phyloP scores from a whole-genome alignment of 192 early-diverging fungal species.

The Umbelopsis isabellina region DNA sequence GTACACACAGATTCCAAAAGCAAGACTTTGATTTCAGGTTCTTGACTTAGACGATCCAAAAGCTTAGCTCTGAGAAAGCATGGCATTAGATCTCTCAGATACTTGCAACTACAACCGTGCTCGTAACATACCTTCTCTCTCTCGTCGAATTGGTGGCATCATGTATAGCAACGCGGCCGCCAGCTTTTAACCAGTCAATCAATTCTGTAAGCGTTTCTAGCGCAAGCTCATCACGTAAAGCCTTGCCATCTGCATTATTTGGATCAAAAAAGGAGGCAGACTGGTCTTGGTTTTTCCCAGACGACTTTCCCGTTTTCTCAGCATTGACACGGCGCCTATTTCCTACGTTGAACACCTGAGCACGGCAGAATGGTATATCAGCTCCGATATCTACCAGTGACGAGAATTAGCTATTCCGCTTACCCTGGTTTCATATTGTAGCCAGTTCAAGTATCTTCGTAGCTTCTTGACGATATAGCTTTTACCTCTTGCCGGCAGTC shows the following conservation, averaged over 20 bases:
- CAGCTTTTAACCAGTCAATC: slow-evolving; percentile 85
- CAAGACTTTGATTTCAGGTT: slow-evolving; percentile 69
- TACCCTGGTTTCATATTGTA: slow-evolving; percentile 80
- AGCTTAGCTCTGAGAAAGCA: slow-evolving; percentile 31
- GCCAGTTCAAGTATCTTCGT: slow-evolving; percentile 83
- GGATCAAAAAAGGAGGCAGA: slow-evolving; percentile 94
- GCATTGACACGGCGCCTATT: slow-evolving; percentile 82
- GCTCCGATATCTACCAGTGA: not conserved
- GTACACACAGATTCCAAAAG: slow-evolving; percentile 90
- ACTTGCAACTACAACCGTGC: no score
- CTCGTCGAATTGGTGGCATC: slow-evolving; percentile 97
- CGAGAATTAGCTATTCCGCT: not conserved
- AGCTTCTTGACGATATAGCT: slow-evolving; percentile 96
- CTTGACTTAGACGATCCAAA: slow-evolving; percentile 58
- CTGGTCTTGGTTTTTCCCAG: slow-evolving; percentile 55
- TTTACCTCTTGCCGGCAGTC: slow-evolving; percentile 95
- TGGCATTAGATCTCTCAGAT: no score
- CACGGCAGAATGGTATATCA: slow-evolving; percentile 38
- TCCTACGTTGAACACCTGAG: slow-evolving; percentile 91
- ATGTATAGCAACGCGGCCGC: slow-evolving; percentile 88
- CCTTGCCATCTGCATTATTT: slow-evolving; percentile 74
- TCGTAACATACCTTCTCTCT: slow-evolving; percentile 60
- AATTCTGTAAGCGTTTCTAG: slow-evolving; percentile 91
- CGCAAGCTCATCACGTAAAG: slow-evolving; percentile 85
- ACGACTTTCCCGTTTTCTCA: slow-evolving; percentile 35